Percentiles rank a stretch among this genome's conserved stretches.
phyloP scores from a whole-genome alignment of 192 early-diverging fungal species.

The Entomortierella beljakovae region DNA sequence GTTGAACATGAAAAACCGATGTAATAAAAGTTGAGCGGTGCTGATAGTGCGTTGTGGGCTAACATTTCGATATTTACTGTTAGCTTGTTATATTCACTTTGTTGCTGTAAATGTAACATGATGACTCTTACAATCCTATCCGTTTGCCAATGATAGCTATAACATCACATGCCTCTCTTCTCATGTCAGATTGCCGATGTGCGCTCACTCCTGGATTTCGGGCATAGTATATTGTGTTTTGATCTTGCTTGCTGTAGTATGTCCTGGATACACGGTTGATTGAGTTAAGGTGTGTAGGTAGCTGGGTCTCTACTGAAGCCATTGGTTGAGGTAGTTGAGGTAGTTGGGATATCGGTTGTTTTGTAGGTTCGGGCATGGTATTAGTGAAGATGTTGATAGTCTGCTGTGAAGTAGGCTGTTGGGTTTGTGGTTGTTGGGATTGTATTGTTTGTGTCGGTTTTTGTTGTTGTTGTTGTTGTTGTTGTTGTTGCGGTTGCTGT shows the following conservation, averaged over 20 bases:
- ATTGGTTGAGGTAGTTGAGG: too few relatives aligned
- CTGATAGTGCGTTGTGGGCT: conserved; percentile 71
- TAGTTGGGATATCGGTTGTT: not conserved
- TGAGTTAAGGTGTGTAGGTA: conserved; percentile 20
- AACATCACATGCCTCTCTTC: conserved; percentile 61
- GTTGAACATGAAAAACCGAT: conserved; percentile 68
- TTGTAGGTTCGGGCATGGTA: conserved; percentile 13
- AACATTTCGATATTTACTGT: too few relatives aligned
- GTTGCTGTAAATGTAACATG: not conserved
- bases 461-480: not conserved
- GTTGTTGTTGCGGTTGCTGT: not conserved
- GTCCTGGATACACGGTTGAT: conserved; percentile 51
- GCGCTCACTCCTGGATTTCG: conserved; percentile 28
- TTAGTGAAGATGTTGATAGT: too few relatives aligned
- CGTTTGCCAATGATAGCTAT: conserved; percentile 63
- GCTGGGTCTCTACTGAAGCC: conserved; percentile 8
- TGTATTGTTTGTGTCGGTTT: not conserved
- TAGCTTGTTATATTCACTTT: too few relatives aligned
- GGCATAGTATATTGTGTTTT: conserved; percentile 25
- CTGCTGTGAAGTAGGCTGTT: not conserved
- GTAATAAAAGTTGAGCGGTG: conserved; percentile 66
- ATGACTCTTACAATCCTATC: conserved; percentile 66
- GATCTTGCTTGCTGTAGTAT: conserved; percentile 50
- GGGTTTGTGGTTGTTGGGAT: not conserved
- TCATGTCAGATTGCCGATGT: conserved; percentile 39